A percentile compares a stretch with the other conserved stretches of the same genome.
These are phyloP conservation scores for Musa itinerans DNA, from an alignment of 176 grass and related monocot species.

Conservation along the genomic window DNA sequence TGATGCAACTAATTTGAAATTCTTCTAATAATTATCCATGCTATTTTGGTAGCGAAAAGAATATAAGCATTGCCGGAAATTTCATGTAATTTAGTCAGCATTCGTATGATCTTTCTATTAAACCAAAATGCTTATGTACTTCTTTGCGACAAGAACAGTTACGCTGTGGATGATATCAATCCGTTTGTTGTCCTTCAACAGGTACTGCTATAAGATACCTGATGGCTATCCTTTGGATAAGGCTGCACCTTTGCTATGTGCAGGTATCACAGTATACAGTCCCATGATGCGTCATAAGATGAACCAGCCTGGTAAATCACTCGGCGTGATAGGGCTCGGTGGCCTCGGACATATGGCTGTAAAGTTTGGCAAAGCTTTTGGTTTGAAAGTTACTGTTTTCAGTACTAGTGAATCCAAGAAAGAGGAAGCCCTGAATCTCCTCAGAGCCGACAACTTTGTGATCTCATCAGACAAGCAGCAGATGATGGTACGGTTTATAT, in stretches of 20 bases:
- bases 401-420: slow-evolving; percentile 73
- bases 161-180: neutral
- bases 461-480: slow-evolving; percentile 53
- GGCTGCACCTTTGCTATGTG: slow-evolving; percentile 64
- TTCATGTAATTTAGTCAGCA: too few relatives aligned
- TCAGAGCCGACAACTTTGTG: slow-evolving; percentile 71
- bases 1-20: too few relatives aligned
- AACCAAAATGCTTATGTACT: too few relatives aligned
- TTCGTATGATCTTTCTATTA: too few relatives aligned
- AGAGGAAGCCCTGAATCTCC: slow-evolving; percentile 54
- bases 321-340: slow-evolving; percentile 66
- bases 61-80: too few relatives aligned
- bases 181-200: slow-evolving; percentile 15
- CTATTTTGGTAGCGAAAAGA: too few relatives aligned
- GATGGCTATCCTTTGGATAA: slow-evolving; percentile 54
- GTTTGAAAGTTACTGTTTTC: slow-evolving; percentile 57
- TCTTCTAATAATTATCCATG: too few relatives aligned
- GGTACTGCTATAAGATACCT: slow-evolving; percentile 72
- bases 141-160: neutral
- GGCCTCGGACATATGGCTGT: slow-evolving; percentile 70
- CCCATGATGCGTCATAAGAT: slow-evolving; percentile 75
- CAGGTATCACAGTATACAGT: slow-evolving; percentile 67
- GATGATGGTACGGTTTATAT: slow-evolving; percentile 44
- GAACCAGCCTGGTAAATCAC: slow-evolving; percentile 72
- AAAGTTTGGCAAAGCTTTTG: slow-evolving; percentile 76